Evolutionary conservation across 495 filamentous ascomycete species (phyloP).

Genomic region (Geoglossum glabrum): DNA sequence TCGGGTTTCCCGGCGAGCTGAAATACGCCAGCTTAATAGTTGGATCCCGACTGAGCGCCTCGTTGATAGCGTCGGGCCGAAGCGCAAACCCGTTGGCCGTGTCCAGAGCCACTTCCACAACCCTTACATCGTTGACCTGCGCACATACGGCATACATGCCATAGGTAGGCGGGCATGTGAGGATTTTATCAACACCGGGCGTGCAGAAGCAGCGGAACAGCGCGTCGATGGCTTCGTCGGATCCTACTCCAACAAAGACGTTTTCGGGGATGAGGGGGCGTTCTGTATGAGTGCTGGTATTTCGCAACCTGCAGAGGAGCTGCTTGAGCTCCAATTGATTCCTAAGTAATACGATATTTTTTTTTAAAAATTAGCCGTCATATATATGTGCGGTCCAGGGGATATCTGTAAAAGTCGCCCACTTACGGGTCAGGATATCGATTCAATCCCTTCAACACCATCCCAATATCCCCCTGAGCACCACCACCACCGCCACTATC

Average conservation of each 20-base stretch:
- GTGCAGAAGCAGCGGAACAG: constrained; percentile 80
- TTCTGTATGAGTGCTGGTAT: constrained; percentile 61
- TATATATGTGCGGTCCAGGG: background rate
- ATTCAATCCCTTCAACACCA: constrained; percentile 51
- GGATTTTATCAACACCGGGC: constrained; percentile 70
- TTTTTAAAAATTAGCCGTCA: background rate
- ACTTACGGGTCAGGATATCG: constrained; percentile 84
- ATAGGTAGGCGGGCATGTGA: constrained; percentile 91
- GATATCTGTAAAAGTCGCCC: background rate
- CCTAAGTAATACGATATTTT: constrained; percentile 16
- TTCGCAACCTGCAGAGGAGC: constrained; percentile 70
- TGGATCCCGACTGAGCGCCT: constrained; percentile 36
- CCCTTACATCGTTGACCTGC: constrained; percentile 71
- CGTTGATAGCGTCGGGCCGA: constrained; percentile 47
- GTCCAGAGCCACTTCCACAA: constrained; percentile 70
- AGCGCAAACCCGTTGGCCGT: constrained; percentile 40
- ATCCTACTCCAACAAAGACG: constrained; percentile 86
- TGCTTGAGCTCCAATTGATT: constrained; percentile 78
- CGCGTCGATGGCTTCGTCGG: constrained; percentile 90
- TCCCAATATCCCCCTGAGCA: constrained; percentile 11
- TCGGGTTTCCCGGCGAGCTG: constrained; percentile 90
- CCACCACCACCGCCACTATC: constrained; percentile 7
- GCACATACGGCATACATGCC: constrained; percentile 95
- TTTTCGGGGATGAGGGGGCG: constrained; percentile 46
- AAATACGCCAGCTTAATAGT: constrained; percentile 77